phyloP scores from a whole-genome alignment of 257 asterid genomes.

The Jasminum sambac region DNA sequence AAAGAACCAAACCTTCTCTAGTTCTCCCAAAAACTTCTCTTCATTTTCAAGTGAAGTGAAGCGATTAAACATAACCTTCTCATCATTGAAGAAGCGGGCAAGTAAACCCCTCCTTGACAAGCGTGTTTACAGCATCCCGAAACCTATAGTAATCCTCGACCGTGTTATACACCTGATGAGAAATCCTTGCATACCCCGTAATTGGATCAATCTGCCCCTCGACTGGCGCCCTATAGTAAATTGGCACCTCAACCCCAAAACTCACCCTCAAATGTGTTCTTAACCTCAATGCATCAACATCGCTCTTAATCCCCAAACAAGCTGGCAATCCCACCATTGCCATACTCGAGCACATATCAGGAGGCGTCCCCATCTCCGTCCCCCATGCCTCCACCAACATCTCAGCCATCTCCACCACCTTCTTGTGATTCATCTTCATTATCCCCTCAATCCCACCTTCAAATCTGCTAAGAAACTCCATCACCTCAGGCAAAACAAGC shows the following conservation, averaged over 20 bases:
- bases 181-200: conserved; percentile 86
- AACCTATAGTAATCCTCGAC: conserved; percentile 64
- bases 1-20: background rate
- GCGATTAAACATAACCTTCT: conserved; percentile 11
- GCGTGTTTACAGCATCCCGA: conserved; percentile 69
- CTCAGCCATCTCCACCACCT: conserved; percentile 51
- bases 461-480: conserved; percentile 60
- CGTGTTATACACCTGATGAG: conserved; percentile 85
- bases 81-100: conserved; percentile 11
- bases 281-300: conserved; percentile 54
- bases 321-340: conserved; percentile 89
- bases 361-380: conserved; percentile 67
- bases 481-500: conserved; percentile 64
- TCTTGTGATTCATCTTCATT: conserved; percentile 66
- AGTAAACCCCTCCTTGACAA: conserved; percentile 55
- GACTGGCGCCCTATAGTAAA: conserved; percentile 52
- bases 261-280: conserved; percentile 65
- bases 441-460: conserved; percentile 86
- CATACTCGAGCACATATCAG: conserved; percentile 80
- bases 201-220: conserved; percentile 51
- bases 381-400: conserved; percentile 71
- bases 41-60: conserved; percentile 5
- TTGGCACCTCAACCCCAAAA: conserved; percentile 77
- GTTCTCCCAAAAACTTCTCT: background rate
- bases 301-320: conserved; percentile 58